Conservation (phyloP, 495 filamentous ascomycete genomes). For the Penicillium lividum region DNA sequence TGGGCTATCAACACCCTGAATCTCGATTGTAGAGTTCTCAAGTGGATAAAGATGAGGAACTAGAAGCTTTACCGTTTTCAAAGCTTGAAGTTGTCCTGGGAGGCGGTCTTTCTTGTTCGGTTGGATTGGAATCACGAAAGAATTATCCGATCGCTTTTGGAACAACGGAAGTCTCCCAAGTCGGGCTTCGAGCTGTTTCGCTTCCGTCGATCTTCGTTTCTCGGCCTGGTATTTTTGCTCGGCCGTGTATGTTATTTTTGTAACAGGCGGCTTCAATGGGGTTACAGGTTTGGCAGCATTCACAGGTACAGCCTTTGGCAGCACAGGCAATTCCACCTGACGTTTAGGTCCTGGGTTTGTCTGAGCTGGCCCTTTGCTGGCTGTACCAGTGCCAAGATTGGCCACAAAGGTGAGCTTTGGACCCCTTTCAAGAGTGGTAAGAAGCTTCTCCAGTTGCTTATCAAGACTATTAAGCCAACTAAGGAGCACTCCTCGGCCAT, state of each 20-base stretch:
- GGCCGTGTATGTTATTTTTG: slow-evolving; percentile 45
- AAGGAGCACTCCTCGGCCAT: slow-evolving; percentile 61
- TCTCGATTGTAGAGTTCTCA: slow-evolving; percentile 63
- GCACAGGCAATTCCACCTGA: slow-evolving; percentile 5
- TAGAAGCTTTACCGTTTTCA: slow-evolving; percentile 66
- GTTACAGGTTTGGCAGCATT: neutral
- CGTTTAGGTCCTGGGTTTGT: neutral
- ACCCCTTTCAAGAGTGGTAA: slow-evolving; percentile 69
- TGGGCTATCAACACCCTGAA: slow-evolving; percentile 62
- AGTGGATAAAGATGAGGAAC: slow-evolving; percentile 76
- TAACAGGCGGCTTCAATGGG: slow-evolving; percentile 28
- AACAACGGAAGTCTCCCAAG: slow-evolving; percentile 69
- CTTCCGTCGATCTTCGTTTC: slow-evolving; percentile 63
- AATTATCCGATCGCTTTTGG: slow-evolving; percentile 65
- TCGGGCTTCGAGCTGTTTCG: slow-evolving; percentile 75
- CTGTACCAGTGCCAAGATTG: slow-evolving; percentile 44
- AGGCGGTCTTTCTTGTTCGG: slow-evolving; percentile 62
- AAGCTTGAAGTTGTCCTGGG: slow-evolving; percentile 58
- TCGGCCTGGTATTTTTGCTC: slow-evolving; percentile 64
- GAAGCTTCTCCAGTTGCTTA: slow-evolving; percentile 68
- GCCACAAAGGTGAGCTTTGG: slow-evolving; percentile 77
- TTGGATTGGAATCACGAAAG: slow-evolving; percentile 73
- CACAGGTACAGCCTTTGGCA: neutral
- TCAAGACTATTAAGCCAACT: slow-evolving; percentile 72
- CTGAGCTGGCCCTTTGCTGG: slow-evolving; percentile 33